Percentiles rank a stretch among this genome's conserved stretches.
Conservation (phyloP, 1,284 basidiomycete species). For the Microstroma glucosiphilum region DNA sequence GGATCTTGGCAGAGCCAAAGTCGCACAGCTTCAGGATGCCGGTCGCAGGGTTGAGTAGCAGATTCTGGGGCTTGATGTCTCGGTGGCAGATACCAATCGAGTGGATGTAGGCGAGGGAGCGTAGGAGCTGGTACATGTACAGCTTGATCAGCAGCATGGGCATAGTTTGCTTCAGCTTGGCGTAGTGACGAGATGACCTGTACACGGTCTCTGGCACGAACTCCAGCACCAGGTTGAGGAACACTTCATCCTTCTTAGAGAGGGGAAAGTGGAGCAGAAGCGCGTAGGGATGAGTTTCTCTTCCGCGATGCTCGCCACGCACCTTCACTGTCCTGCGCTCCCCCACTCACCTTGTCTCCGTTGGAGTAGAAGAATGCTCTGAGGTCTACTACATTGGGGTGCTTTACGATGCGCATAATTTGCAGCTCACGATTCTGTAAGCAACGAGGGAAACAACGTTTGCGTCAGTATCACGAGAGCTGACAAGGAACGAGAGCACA, state of each 20-base stretch:
- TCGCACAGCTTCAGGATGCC: slow-evolving; percentile 97
- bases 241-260: slow-evolving; percentile 95
- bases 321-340: neutral
- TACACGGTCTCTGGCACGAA: slow-evolving; percentile 99
- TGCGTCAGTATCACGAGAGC: neutral
- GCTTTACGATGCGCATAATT: slow-evolving; percentile 95
- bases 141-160: slow-evolving; percentile 98
- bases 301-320: neutral
- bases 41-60: slow-evolving; percentile 90
- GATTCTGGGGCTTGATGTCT: slow-evolving; percentile 98
- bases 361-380: slow-evolving; percentile 99
- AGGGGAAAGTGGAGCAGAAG: slow-evolving; percentile 26
- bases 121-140: slow-evolving; percentile 94
- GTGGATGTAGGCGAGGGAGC: slow-evolving; percentile 95
- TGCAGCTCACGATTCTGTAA: slow-evolving; percentile 94
- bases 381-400: slow-evolving; percentile 96
- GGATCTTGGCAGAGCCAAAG: slow-evolving; percentile 97
- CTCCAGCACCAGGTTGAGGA: slow-evolving; percentile 97
- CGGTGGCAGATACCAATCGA: slow-evolving; percentile 83
- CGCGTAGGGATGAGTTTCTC: neutral
- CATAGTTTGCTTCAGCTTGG: slow-evolving; percentile 99
- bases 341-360: slow-evolving; percentile 77
- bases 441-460: neutral
- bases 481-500: neutral
- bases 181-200: slow-evolving; percentile 94